Base-by-base conservation (phyloP, 441 rosid species). In the Aquilaria agallochum region DNA sequence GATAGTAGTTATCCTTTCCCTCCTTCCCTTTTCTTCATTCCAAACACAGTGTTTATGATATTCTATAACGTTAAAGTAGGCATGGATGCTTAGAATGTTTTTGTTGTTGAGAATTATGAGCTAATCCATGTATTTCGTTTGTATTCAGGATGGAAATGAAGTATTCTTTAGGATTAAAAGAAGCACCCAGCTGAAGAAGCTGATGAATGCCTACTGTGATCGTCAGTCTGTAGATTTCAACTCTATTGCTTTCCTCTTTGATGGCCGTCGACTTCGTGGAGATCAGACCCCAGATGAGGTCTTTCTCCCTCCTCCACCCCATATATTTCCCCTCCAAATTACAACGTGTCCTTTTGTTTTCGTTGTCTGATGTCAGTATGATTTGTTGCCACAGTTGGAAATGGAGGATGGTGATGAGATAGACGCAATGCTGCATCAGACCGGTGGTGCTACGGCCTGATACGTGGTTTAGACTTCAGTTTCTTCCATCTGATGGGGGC, bases 361-460 rank as follows among this genome's bases (percentile, higher is more conserved):
- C 7, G 0, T 36, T 36, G 6, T 20, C 27, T 36, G 7, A 36
- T 36, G 42, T 20, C 14, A 4, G 5, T 0, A 31, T 55, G 32
- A 14, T 9, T 60, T 55, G 51, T 46, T 56, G 50, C 5, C 46
- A 56, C 83, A 90, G 97, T 80, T 90, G 50, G 97, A 88, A 32
- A 90, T 90, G 97, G 95, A 90, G 72, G 97, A 90, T 56, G 97
- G 97, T 13, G 97, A 90, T 63, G 97, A 90, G 81, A 90, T 90
- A 11, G 97, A 90, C 32, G 96, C 96, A 0, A 89, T 89, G 96
- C 72, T 89, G 64, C 96, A 89, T 75, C 94, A 89, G 66, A 89
- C 96, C 0, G 96, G 94, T 0, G 96, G 96, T 11, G 68, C 42
- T 9, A 54, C 52, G 46, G 46, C 61, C 64, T 68, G 58, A 61